These are phyloP conservation scores for Russula vinacea DNA, from an alignment of 768 basidiomycete species.

Conservation along the genomic window DNA sequence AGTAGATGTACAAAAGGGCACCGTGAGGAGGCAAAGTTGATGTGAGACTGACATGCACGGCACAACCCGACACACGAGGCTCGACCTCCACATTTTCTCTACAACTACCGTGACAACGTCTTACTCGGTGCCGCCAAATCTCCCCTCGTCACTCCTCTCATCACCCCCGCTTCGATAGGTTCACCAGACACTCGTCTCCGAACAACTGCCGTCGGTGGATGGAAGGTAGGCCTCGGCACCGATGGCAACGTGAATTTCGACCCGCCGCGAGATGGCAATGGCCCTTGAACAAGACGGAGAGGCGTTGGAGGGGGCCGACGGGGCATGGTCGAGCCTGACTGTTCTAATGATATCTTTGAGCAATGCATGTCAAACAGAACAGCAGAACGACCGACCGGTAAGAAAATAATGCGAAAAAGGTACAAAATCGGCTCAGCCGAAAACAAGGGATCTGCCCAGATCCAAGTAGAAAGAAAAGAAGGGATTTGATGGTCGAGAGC, in stretches of 20 bases:
- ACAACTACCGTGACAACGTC: not conserved
- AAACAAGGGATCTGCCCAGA: constrained; percentile 21
- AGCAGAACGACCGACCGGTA: not conserved
- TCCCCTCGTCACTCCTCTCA: constrained; percentile 34
- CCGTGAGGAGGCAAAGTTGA: not conserved
- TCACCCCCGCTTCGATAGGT: constrained; percentile 11
- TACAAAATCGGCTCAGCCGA: constrained; percentile 20
- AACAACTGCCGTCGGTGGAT: constrained; percentile 26
- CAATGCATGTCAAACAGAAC: not conserved
- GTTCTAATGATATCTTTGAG: constrained; percentile 9
- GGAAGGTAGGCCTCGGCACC: constrained; percentile 52
- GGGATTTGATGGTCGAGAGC: not conserved
- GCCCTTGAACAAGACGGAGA: constrained; percentile 59
- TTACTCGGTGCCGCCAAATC: constrained; percentile 27
- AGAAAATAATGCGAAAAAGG: not conserved
- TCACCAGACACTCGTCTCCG: constrained; percentile 4
- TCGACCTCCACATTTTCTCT: not conserved
- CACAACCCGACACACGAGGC: constrained; percentile 17
- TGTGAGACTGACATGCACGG: constrained; percentile 8
- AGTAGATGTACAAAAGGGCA: not conserved
- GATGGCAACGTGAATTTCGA: constrained; percentile 67
- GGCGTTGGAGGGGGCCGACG: constrained; percentile 67
- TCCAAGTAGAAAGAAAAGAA: not conserved
- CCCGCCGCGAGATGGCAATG: constrained; percentile 55
- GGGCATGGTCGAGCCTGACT: constrained; percentile 44